Base-by-base conservation (phyloP, 2,329 filamentous ascomycete genomes). In the Phialocephala subalpina region DNA sequence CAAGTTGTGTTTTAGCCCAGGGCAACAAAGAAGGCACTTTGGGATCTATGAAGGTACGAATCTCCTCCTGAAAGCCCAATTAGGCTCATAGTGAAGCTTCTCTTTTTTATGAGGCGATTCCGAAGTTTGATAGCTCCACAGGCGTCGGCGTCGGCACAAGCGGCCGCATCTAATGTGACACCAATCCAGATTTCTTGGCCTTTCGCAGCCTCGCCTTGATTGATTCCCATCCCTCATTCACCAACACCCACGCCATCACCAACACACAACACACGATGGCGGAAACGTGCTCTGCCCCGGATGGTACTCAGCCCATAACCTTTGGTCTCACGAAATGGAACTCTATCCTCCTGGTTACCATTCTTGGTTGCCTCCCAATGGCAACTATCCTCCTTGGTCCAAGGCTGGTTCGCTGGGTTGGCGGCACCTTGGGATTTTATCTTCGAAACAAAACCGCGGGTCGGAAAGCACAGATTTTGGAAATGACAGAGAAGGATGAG, bases 381-480 rank as follows among this genome's bases (percentile, higher is more conserved):
- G 65, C 63, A 47, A 63, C 66, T 29, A 70, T 72, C 55, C 70
- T 70, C 45, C 65, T 72, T 27, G 73, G 71, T n/a, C 75, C 74
- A 1, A 72, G 65, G 49, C 60, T 77, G 22, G 56, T 74, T 33
- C 65, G 68, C 45, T 70, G 65, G 3, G 71, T 74, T 38, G 80
- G 83, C 58, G 76, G 80, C 60, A 74, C 73, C 52, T 67, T 89
- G 25, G 90, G 90, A 68, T 90, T 83, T 81, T 85, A 86, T 70
- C 79, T 93, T 64, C 82, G 82, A 62, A 87, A 84, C 74, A 88
- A 87, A 76, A 90, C 90, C 0, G 85, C 87, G 20, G 88, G 87
- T 63, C 85, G 89, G 60, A 84, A 85, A 56, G 81, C 83, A 63
- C 81, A 86, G 60, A 84, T 93, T 62, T 76, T 90, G 66, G 78